Base-by-base conservation (phyloP, 352 stramenopile genomes). In the Phytophthora brassicae region DNA sequence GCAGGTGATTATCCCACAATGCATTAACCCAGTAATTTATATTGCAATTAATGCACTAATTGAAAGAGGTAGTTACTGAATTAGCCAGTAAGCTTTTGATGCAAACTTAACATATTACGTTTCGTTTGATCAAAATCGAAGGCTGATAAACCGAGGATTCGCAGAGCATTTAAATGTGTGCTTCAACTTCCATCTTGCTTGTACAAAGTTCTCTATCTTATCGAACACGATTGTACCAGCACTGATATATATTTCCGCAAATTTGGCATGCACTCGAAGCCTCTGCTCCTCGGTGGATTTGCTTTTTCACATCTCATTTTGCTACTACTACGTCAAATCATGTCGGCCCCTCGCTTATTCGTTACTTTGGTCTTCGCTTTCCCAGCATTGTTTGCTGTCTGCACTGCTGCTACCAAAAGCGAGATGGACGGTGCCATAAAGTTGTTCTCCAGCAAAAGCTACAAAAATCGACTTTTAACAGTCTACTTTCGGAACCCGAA, bases 401-500 rank as follows among this genome's bases (percentile, higher is more conserved):
- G 26, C 16, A 26, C 8, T 26, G 24, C 5, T 24, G 45, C 19
- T 2, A 29, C 29, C 22, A 49, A 28, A 14, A 55, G 35, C 13
- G 4, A 31, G 26, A 55, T 67, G 4, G 29, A 71, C 33, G 59
- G 59, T 19, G 55, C 39, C 11, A 48, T 71, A n/a, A n/a, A 33
- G 4, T 35, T 71, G 33, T 68, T 64, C 20, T 60, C 56, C 14
- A 23, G 17, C 44, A 62, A 12, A 0, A 56, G 56, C 46, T 67
- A 71, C 50, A 46, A 31, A 3, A 39, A 67, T 12, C 50, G 5
- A 4, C 39, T 67, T 2, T 44, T 71, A 17, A 49, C 44, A 1
- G 35, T 71, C 39, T 67, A 71, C 20, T 31, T 71, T 17, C 13
- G 16, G 3, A 64, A 48, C 35, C 64, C 64, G 7, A 67, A 71